Evolutionary conservation across 495 filamentous ascomycete species (phyloP).

Genomic region (Gamarada debralockiae): DNA sequence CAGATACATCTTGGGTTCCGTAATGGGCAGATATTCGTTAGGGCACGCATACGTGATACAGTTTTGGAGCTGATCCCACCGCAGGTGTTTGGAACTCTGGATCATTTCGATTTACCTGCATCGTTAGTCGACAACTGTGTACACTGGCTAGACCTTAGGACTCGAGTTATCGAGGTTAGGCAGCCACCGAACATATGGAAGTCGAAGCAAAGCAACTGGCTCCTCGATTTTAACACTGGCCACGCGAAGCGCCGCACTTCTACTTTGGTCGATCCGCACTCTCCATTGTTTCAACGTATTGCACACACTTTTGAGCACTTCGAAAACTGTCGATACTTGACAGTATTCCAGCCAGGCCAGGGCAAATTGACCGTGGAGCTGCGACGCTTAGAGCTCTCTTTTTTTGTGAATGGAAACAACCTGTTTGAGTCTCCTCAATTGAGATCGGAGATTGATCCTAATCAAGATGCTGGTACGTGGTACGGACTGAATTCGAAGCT

Average conservation of each 20-base stretch:
- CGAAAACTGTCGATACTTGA: conserved; percentile 29
- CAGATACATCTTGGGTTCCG: conserved; percentile 48
- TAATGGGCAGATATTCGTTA: conserved; percentile 32
- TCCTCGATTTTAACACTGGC: conserved; percentile 23
- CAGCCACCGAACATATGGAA: conserved; percentile 40
- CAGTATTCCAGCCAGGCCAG: conserved; percentile 30
- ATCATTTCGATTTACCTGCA: conserved; percentile 44
- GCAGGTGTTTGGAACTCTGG: conserved; percentile 20
- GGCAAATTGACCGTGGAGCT: conserved; percentile 27
- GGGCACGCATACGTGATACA: conserved; percentile 19
- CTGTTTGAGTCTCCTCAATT: conserved; percentile 41
- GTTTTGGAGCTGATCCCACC: conserved; percentile 35
- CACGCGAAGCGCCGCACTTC: conserved; percentile 18
- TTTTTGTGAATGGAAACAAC: conserved; percentile 32
- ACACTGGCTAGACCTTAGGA: conserved; percentile 57
- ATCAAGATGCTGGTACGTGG: conserved; percentile 48
- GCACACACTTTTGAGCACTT: conserved; percentile 34
- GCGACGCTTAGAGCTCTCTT: conserved; percentile 39
- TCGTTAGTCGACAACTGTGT: conserved; percentile 42
- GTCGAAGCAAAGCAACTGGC: conserved; percentile 25
- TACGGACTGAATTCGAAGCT: conserved; percentile 46
- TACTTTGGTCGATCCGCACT: conserved; percentile 27
- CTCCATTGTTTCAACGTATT: conserved; percentile 25
- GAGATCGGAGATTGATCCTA: conserved; percentile 40
- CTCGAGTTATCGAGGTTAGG: conserved; percentile 46